A percentile compares a stretch with the other conserved stretches of the same genome.
These are phyloP conservation scores for Fusarium penzigii DNA, from an alignment of 2,329 filamentous ascomycete genomes.

Conservation along the genomic window DNA sequence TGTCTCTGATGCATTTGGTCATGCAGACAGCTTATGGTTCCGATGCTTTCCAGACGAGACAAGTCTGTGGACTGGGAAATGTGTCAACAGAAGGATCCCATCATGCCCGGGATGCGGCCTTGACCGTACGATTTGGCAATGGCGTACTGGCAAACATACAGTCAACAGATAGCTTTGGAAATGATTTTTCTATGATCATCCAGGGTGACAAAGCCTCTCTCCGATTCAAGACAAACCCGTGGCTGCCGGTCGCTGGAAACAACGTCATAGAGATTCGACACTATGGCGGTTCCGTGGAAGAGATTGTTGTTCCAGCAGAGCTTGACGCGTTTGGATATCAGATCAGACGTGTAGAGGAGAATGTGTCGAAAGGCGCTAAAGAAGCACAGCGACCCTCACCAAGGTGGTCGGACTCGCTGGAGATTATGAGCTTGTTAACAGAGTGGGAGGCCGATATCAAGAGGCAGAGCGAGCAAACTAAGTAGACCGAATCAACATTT, in stretches of 20 bases:
- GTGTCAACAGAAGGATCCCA: constrained; percentile 19
- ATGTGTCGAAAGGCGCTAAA: constrained; percentile 14
- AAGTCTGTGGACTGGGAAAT: constrained; percentile 25
- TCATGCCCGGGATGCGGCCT: constrained; percentile 24
- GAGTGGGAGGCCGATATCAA: constrained; percentile 25
- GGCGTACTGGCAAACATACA: constrained; percentile 27
- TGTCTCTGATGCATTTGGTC: constrained; percentile 28
- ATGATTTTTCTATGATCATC: constrained; percentile 26
- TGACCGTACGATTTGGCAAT: constrained; percentile 23
- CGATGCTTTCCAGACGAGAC: constrained; percentile 16
- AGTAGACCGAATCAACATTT: background rate
- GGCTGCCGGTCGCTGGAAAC: constrained; percentile 27
- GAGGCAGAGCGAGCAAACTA: background rate
- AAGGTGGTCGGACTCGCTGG: constrained; percentile 25
- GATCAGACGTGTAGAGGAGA: constrained; percentile 26
- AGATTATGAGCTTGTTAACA: constrained; percentile 29
- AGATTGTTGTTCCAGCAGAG: constrained; percentile 19
- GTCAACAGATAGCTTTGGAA: constrained; percentile 30
- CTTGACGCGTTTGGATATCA: constrained; percentile 29
- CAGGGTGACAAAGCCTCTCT: constrained; percentile 26
- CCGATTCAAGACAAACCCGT: constrained; percentile 29
- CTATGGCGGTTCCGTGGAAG: constrained; percentile 20
- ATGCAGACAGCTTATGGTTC: constrained; percentile 26
- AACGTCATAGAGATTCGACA: constrained; percentile 26
- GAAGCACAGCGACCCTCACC: constrained; percentile 26